These are phyloP conservation scores for Peniophora sp. DNA, from an alignment of 1,284 basidiomycete species.

Conservation along the genomic window DNA sequence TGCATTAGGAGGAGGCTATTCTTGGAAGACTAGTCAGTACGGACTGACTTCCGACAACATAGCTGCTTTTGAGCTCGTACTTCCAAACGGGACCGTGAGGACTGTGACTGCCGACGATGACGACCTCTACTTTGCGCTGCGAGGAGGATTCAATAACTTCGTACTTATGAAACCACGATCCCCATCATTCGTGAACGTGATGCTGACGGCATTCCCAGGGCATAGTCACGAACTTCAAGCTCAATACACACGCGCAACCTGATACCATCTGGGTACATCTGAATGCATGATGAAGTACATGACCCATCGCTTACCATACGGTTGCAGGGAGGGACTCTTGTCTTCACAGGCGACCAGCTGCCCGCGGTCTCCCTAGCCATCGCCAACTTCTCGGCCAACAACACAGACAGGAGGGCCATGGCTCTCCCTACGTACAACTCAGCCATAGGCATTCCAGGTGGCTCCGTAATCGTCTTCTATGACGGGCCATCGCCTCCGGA, in stretches of 20 bases:
- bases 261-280: slow-evolving; percentile 5
- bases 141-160: slow-evolving; percentile 6
- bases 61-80: slow-evolving; percentile 36
- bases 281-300: background rate
- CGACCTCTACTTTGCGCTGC: slow-evolving; percentile 34
- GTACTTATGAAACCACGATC: background rate
- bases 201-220: background rate
- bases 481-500: slow-evolving; percentile 7
- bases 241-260: background rate
- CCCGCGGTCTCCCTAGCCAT: background rate
- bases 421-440: background rate
- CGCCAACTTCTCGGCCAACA: background rate
- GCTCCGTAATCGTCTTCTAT: slow-evolving; percentile 4
- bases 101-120: slow-evolving; percentile 29
- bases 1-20: slow-evolving; percentile 49
- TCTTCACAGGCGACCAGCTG: background rate
- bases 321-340: background rate
- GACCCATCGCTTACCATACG: background rate
- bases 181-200: too few species aligned
- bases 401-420: slow-evolving; percentile 1
- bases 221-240: slow-evolving; percentile 5
- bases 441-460: background rate
- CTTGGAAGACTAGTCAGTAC: slow-evolving; percentile 42
- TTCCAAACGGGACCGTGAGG: slow-evolving; percentile 34
- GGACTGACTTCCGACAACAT: slow-evolving; percentile 45